Evolutionary conservation across 441 rosid species (phyloP), one percentile per base, ranked within the genome.

Genomic region (Gossypium trilobum): DNA sequence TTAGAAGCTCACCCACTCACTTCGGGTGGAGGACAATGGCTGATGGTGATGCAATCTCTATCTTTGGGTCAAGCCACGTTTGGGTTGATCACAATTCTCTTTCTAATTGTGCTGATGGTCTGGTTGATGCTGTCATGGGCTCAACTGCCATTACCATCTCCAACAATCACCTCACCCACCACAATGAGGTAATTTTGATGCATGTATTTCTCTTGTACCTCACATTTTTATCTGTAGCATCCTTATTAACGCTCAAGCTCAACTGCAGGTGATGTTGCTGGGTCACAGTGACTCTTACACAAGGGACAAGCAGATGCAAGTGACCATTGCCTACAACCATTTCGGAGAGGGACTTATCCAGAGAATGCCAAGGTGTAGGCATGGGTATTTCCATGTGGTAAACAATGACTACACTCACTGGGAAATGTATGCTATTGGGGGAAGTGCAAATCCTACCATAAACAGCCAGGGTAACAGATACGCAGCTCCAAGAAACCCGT

Each of bases 341-440:
- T 93, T 93, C 58, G 97, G 98, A n/a, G 87, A 86, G 64, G 98
- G 98, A 52, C 96, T 93, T 58, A 87, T 91, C 75, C 98, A 93
- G 86, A 91, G 98, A 72, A 93, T 93, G 98, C 98, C 98, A 14
- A 88, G 98, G 97, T 93, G 98, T 68, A 85, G 98, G 81, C 97
- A 91, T 54, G 98, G 98, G 1, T 93, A 91, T 51, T 93, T 93
- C 89, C 98, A 93, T 70, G 97, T 93, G 42, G 97, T 93, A 70
- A 93, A 93, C 92, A 93, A 93, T 64, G 98, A 93, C 81, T 93
- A 93, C 79, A 93, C 98, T 71, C 98, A 93, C 83, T 93, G 98
- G 98, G 96, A 90, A 73, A 93, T 93, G 98, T 93, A 93, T 73
- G 98, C 98, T 10, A 93, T 93, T 23, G 98, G 98, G 63, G 98